Conservation (phyloP, 2,329 filamentous ascomycete genomes). For the Cladophialophora chaetospira region DNA sequence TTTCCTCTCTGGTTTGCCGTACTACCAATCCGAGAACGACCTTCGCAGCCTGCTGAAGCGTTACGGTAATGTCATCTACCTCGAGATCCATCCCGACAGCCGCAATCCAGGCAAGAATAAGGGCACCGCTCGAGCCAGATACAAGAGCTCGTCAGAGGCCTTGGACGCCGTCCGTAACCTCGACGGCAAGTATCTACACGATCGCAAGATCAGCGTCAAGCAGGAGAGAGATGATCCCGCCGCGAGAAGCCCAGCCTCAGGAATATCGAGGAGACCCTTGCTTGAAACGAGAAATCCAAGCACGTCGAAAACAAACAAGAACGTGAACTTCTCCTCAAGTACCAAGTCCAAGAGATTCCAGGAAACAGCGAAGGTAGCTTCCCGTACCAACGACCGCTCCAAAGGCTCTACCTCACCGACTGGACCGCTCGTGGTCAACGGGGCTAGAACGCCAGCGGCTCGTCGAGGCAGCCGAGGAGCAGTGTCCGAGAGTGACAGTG, state of each 20-base stretch:
- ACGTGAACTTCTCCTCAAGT: neutral
- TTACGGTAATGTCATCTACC: conserved; percentile 24
- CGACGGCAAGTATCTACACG: conserved; percentile 12
- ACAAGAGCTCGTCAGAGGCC: conserved; percentile 21
- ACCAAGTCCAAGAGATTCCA: neutral
- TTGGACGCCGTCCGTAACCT: conserved; percentile 21
- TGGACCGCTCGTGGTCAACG: conserved; percentile 30
- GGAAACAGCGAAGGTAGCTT: neutral
- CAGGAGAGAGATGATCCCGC: conserved; percentile 10
- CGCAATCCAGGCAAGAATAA: conserved; percentile 25
- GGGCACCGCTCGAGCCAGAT: conserved; percentile 27
- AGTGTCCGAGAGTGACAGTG: conserved; percentile 15
- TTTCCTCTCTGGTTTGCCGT: conserved; percentile 27
- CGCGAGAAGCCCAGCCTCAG: too few relatives aligned
- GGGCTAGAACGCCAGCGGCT: conserved; percentile 15
- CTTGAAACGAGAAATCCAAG: neutral
- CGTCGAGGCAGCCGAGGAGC: conserved; percentile 11
- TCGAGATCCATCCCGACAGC: conserved; percentile 28
- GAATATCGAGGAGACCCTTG: neutral
- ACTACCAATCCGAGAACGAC: conserved; percentile 23
- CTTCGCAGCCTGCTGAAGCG: conserved; percentile 22
- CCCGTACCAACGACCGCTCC: neutral
- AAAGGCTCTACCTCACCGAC: conserved; percentile 2
- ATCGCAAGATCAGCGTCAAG: conserved; percentile 23
- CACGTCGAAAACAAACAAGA: conserved; percentile 2